Base-by-base conservation (phyloP, 2,329 filamentous ascomycete genomes). In the Neopestalotiopsis sp. region DNA sequence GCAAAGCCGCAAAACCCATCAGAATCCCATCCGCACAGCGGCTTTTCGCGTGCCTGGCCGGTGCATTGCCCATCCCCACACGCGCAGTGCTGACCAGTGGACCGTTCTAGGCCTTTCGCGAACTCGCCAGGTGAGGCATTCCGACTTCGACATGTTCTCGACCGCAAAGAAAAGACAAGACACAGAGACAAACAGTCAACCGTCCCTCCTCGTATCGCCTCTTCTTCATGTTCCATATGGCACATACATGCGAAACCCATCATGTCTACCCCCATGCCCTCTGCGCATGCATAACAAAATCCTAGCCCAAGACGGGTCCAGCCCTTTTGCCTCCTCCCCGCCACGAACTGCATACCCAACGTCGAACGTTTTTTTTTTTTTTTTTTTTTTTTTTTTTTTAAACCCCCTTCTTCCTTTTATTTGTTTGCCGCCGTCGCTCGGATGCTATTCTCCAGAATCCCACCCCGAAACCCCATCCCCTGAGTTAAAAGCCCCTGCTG, bases 31-130 rank as follows among this genome's bases (percentile, higher is more conserved):
- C 14, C 14, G 57, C 57, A 34, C 20, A 59, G 24, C 57, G 57
- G n/a, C 20, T 3, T 28, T 40, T 42, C 60, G 13, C 20, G 28
- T 38, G 32, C 32, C 30, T 14, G n/a, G 28, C 20, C 14, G 62
- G n/a, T 28, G 40, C 40, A 52, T 66, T 28, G 12, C 40, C 28
- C 10, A 24, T 66, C 64, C 66, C 24, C 67, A 34, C 62, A 59
- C 17, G 56, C 17, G 14, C 20, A 28, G 32, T 32, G 59, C 66
- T 68, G 66, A 28, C 69, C 17, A 62, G 69, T 28, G 24, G 62
- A 30, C 42, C 28, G 17, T 69, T 74, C 75, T 75, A 79, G 77
- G 76, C 77, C 72, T 78, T 77, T 68, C 73, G 70, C 69, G 76
- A 78, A 69, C 75, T 79, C 68, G 74, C 75, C 64, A 78, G 74